Percentiles rank a stretch among this genome's conserved stretches.
Evolutionary conservation across 345 rosid genomes (phyloP).

Genomic region (Eutrema japonicum): DNA sequence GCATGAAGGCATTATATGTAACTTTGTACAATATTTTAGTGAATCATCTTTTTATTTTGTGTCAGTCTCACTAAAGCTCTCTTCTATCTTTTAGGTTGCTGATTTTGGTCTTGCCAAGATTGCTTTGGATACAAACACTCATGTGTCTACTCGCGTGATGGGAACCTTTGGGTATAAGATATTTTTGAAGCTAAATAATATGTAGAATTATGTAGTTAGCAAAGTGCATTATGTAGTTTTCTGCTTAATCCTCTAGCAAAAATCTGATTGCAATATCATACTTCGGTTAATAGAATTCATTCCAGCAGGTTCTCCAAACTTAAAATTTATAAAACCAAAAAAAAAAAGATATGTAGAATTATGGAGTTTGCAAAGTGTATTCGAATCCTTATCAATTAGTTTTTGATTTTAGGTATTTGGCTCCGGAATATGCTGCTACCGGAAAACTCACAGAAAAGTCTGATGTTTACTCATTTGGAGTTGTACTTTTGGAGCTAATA

Average conservation of each 20-base stretch:
- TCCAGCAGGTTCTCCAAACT: no score
- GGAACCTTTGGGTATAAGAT: slow-evolving; percentile 61
- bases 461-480: slow-evolving; percentile 87
- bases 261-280: no score
- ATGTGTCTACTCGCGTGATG: slow-evolving; percentile 93
- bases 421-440: slow-evolving; percentile 91
- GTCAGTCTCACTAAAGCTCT: slow-evolving; percentile 6
- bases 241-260: no score
- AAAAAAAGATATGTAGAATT: no score
- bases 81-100: slow-evolving; percentile 43
- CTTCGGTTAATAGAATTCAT: no score
- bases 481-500: slow-evolving; percentile 83
- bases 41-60: not conserved
- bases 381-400: not conserved
- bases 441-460: slow-evolving; percentile 86
- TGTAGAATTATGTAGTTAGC: no score
- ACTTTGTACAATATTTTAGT: not conserved
- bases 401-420: slow-evolving; percentile 47
- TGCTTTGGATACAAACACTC: slow-evolving; percentile 74
- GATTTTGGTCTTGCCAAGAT: slow-evolving; percentile 96
- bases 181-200: slow-evolving; percentile 11
- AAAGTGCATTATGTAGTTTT: no score
- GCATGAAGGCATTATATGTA: not conserved
- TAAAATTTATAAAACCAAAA: not conserved
- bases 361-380: not conserved